phyloP scores from a whole-genome alignment of 805 yeast species.

The Clavispora fructus region DNA sequence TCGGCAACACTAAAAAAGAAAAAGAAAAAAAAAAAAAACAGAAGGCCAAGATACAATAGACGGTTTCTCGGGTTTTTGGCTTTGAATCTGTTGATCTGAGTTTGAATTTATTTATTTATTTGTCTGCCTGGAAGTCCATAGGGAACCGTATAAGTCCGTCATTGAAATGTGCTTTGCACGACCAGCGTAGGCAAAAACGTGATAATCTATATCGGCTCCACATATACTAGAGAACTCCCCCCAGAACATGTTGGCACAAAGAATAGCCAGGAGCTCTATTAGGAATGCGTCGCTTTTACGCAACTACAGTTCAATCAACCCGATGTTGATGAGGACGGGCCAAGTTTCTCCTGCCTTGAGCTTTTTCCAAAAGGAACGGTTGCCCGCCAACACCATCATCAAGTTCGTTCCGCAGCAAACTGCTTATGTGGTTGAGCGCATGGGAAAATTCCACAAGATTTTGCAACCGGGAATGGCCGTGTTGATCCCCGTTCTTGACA shows the following conservation, averaged over 20 bases:
- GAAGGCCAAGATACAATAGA: too few species aligned
- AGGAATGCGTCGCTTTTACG: slow-evolving; percentile 2
- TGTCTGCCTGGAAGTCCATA: too few species aligned
- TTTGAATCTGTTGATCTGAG: too few species aligned
- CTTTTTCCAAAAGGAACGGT: slow-evolving; percentile 55
- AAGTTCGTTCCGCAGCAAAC: slow-evolving; percentile 86
- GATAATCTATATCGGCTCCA: not conserved
- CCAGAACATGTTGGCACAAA: not conserved
- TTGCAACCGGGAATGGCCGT: slow-evolving; percentile 76
- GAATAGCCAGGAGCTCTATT: not conserved
- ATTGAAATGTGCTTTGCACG: not conserved
- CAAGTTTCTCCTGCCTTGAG: slow-evolving; percentile 27
- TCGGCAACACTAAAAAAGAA: too few species aligned
- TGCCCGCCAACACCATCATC: slow-evolving; percentile 72
- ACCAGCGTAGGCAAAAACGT: not conserved
- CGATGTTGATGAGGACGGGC: slow-evolving; percentile 1
- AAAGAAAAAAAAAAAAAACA: too few species aligned
- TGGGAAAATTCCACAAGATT: slow-evolving; percentile 72
- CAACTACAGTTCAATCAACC: slow-evolving; percentile 4
- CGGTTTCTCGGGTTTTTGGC: too few species aligned
- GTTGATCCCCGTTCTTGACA: slow-evolving; percentile 67
- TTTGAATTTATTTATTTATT: too few species aligned
- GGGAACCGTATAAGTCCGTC: not conserved
- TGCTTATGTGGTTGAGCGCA: slow-evolving; percentile 86
- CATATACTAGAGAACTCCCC: not conserved